These are phyloP conservation scores for Sporothrix curviconia DNA, from an alignment of 2,329 filamentous ascomycete species.

Conservation along the genomic window DNA sequence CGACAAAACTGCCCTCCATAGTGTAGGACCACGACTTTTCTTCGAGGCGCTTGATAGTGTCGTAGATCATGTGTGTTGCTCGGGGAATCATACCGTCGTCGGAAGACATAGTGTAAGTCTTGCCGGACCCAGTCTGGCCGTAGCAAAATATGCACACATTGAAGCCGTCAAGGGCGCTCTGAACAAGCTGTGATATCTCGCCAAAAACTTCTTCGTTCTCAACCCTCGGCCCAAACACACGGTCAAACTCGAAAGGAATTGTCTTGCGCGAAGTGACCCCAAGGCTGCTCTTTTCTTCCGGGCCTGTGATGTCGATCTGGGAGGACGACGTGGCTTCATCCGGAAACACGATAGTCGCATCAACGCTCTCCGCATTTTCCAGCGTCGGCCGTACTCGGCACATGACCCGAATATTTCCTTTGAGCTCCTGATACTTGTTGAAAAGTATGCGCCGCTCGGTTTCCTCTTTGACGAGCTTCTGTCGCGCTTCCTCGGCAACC, in stretches of 20 bases:
- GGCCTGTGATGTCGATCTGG: conserved; percentile 77
- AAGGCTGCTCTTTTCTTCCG: conserved; percentile 75
- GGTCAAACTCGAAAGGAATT: conserved; percentile 84
- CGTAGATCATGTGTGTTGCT: conserved; percentile 88
- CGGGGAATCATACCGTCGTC: conserved; percentile 90
- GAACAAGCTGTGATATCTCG: conserved; percentile 93
- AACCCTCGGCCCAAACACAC: conserved; percentile 73
- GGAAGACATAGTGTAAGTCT: conserved; percentile 94
- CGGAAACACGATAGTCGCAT: conserved; percentile 72
- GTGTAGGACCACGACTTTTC: conserved; percentile 92
- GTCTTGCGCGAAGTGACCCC: conserved; percentile 70
- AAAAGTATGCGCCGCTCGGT: conserved; percentile 84
- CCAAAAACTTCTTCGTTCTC: conserved; percentile 85
- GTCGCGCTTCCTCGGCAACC: conserved; percentile 61
- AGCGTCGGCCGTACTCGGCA: conserved; percentile 81
- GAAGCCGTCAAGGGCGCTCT: conserved; percentile 93
- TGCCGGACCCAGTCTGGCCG: conserved; percentile 92
- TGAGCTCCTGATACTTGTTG: conserved; percentile 96
- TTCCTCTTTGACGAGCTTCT: conserved; percentile 86
- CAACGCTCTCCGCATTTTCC: conserved; percentile 50
- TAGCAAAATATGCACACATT: conserved; percentile 99
- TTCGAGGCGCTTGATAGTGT: conserved; percentile 72
- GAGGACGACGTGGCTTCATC: conserved; percentile 78
- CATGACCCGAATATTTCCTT: conserved; percentile 98
- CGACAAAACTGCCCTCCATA: conserved; percentile 92